Percentiles rank a stretch among this genome's conserved stretches.
Evolutionary conservation across 2,329 filamentous ascomycete genomes (phyloP).

Genomic region (Penicillium sp.): DNA sequence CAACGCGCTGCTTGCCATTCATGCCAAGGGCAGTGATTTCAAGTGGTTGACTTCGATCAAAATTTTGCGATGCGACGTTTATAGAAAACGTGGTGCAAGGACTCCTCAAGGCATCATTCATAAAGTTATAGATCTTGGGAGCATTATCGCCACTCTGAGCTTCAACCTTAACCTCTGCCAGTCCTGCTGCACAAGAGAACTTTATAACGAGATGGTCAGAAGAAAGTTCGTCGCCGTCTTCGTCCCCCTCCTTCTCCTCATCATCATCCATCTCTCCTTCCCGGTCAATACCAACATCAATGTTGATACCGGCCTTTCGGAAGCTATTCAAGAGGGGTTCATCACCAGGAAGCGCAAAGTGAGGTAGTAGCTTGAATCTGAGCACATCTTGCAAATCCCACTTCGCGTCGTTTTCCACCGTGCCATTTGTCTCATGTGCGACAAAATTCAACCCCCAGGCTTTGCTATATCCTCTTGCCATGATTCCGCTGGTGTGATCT

Average conservation of each 20-base stretch:
- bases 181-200: background rate
- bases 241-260: background rate
- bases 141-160: conserved; percentile 15
- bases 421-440: conserved; percentile 24
- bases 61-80: background rate
- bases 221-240: no score
- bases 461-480: conserved; percentile 38
- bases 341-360: conserved; percentile 25
- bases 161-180: background rate
- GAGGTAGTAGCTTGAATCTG: conserved; percentile 18
- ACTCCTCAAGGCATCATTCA: background rate
- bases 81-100: background rate
- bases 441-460: conserved; percentile 46
- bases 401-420: conserved; percentile 22
- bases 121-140: conserved; percentile 10
- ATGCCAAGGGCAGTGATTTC: conserved; percentile 33
- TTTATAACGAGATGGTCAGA: background rate
- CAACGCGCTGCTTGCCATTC: conserved; percentile 36
- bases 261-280: background rate
- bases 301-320: background rate
- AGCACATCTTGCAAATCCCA: conserved; percentile 31
- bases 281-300: background rate
- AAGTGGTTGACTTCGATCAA: conserved; percentile 24
- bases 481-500: conserved; percentile 29
- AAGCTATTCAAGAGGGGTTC: conserved; percentile 17